Percentiles rank a stretch among this genome's conserved stretches.
These are phyloP conservation scores for Lachnellula arida DNA, from an alignment of 2,329 filamentous ascomycete genomes.

Conservation along the genomic window DNA sequence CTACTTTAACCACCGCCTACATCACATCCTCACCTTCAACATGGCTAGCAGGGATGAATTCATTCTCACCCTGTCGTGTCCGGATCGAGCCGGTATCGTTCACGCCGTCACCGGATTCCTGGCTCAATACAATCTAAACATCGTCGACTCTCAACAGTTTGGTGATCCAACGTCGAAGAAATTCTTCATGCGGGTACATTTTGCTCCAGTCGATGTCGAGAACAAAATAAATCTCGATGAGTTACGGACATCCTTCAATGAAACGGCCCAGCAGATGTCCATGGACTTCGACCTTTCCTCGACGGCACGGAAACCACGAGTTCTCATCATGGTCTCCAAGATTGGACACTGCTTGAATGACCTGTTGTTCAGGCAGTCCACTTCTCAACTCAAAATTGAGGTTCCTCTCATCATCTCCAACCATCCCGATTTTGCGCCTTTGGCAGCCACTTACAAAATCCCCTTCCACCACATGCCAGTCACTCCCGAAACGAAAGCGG, in stretches of 20 bases:
- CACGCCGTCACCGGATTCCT: conserved; percentile 78
- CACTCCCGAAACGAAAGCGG: conserved; percentile 68
- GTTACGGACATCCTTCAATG: conserved; percentile 51
- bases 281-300: conserved; percentile 71
- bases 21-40: not conserved
- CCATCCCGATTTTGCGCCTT: conserved; percentile 65
- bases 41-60: conserved; percentile 43
- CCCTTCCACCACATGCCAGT: conserved; percentile 79
- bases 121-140: conserved; percentile 69
- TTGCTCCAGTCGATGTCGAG: conserved; percentile 51
- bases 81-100: conserved; percentile 79
- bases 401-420: conserved; percentile 78
- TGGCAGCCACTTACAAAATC: conserved; percentile 70
- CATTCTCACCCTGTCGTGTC: conserved; percentile 77
- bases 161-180: conserved; percentile 67
- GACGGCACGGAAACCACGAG: conserved; percentile 63
- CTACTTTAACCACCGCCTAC: too few relatives aligned
- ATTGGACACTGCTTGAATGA: conserved; percentile 84
- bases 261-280: conserved; percentile 57
- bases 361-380: conserved; percentile 72
- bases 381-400: conserved; percentile 66
- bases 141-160: conserved; percentile 81
- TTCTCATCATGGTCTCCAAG: conserved; percentile 87
- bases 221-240: conserved; percentile 40
- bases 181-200: conserved; percentile 89